Base-by-base conservation (phyloP, 139 green algal genomes). In the Ettlia oleoabundans region DNA sequence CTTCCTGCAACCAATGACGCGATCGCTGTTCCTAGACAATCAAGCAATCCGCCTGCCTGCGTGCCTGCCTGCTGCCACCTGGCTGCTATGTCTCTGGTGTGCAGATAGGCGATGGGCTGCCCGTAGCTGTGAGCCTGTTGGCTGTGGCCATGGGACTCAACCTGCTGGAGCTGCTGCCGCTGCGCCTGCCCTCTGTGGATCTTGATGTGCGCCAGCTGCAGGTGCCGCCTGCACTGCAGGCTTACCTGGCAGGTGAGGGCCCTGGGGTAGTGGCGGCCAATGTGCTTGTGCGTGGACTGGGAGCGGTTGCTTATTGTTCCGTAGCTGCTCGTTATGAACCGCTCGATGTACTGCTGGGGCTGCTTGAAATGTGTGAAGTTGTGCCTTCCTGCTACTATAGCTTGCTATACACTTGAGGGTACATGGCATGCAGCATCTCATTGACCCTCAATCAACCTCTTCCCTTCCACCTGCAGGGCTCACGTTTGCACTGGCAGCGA, bases 121-220 rank as follows among this genome's bases (percentile, higher is more conserved):
- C 86, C 67, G 76, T 91, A 13, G 68, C 83, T 1, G 93, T 94
- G 28, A 88, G 85, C 52, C 0, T 89, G 3, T 75, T 98, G 52
- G 96, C 96, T 5, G 92, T 99, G 4, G 24, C 89, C 18, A 98
- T 98, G 96, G 96, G 97, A 0, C 86, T 98, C 33, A 98, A 98
- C 80, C 92, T 99, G 43, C 91, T 99, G 19, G 93, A 95, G 83
- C 87, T 98, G 33, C 62, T 98, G 69, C 89, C 77, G 4, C 77
- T 98, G 61, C 81, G 71, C 67, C 88, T 98, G 74, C 94, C 93
- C 19, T 96, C 92, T 1, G 74, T 96, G 10, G 89, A 98, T 63
- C 83, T 98, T 28, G 95, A 98, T 72, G 89, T 93, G 38, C 82
- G 92, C 6, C 33, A 41, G 26, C 75, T 92, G 1, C 68, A 42